These are phyloP conservation scores for Neonectria ditissima DNA, from an alignment of 2,329 filamentous ascomycete species.

Conservation along the genomic window DNA sequence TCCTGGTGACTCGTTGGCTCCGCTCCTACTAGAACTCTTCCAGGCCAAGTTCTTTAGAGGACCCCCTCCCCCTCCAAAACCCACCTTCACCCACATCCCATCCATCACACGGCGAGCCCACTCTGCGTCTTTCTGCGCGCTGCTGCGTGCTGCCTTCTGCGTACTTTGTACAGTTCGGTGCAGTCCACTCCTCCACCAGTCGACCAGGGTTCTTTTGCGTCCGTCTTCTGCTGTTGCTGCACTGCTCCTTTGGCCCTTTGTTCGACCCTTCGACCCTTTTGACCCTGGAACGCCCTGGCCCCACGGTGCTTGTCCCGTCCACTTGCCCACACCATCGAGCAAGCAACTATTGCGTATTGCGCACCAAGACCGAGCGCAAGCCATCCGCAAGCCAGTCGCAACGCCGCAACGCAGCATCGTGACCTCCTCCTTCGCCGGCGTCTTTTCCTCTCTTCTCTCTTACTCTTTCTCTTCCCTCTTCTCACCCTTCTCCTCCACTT, in stretches of 20 bases:
- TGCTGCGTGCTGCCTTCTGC: neutral
- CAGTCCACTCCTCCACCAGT: conserved; percentile 20
- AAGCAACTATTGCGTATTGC: neutral
- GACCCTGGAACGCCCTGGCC: conserved; percentile 30
- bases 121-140: conserved; percentile 15
- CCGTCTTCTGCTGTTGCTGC: conserved; percentile 29
- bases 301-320: conserved; percentile 16
- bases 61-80: conserved; percentile 38
- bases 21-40: conserved; percentile 40
- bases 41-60: conserved; percentile 32
- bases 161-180: neutral
- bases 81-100: conserved; percentile 45
- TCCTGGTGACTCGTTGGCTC: conserved; percentile 17
- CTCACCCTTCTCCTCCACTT: neutral
- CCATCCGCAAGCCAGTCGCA: conserved; percentile 40
- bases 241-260: conserved; percentile 16
- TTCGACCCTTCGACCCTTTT: conserved; percentile 14
- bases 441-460: conserved; percentile 18
- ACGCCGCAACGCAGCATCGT: conserved; percentile 46
- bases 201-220: conserved; percentile 27
- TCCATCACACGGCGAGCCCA: conserved; percentile 22
- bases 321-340: conserved; percentile 37
- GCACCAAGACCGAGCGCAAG: conserved; percentile 27
- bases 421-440: conserved; percentile 38
- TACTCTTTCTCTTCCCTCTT: neutral